These are phyloP conservation scores for Begonia masoniana DNA, from an alignment of 306 rosid species.

Conservation along the genomic window DNA sequence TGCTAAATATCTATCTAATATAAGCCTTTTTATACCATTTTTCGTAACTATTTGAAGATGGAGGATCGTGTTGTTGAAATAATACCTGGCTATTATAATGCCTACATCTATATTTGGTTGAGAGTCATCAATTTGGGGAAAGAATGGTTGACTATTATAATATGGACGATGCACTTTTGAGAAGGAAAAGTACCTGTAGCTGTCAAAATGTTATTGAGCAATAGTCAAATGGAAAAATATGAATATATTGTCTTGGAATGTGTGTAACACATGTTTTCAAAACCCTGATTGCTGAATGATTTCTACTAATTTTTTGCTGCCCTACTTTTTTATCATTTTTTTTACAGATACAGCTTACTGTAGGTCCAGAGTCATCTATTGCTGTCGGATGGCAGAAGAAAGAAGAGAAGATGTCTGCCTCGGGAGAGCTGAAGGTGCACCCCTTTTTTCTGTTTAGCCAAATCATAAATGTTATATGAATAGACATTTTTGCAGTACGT, in stretches of 20 bases:
- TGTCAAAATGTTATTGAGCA: too few species aligned
- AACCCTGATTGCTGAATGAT: not conserved
- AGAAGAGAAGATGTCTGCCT: conserved; percentile 54
- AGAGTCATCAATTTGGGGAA: not conserved
- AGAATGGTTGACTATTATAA: not conserved
- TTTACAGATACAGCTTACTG: conserved; percentile 60
- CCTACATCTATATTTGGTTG: not conserved
- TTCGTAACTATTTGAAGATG: not conserved
- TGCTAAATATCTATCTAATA: not conserved
- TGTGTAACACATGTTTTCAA: too few species aligned
- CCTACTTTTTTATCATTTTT: conserved; percentile 7
- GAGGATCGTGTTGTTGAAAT: too few species aligned
- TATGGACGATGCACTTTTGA: too few species aligned
- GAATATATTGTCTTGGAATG: too few species aligned
- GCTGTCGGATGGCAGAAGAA: conserved; percentile 88
- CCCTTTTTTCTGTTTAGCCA: conserved; percentile 12
- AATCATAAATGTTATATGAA: not conserved
- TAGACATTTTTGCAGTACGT: not conserved
- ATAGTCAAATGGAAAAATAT: too few species aligned
- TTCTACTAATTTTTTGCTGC: conserved; percentile 9
- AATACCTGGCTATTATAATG: not conserved
- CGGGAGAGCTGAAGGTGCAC: conserved; percentile 85
- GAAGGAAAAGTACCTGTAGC: too few species aligned
- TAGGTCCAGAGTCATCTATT: conserved; percentile 75
- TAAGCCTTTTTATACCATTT: not conserved